These are phyloP conservation scores for Salvia hispanica DNA, from an alignment of 257 asterid genomes.

Conservation along the genomic window DNA sequence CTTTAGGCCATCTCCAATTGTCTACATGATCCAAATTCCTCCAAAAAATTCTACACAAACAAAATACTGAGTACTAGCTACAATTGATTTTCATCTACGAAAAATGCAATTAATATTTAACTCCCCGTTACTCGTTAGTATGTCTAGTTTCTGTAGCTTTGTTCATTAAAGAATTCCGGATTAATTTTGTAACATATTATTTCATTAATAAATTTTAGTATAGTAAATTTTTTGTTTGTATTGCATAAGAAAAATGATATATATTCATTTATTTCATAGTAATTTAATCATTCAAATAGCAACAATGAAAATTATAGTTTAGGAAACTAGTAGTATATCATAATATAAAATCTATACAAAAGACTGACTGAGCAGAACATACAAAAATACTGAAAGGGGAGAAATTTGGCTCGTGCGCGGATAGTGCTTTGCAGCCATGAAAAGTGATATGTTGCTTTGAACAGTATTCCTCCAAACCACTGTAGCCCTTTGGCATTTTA, in stretches of 20 bases:
- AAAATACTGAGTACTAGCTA: no score
- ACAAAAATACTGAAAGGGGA: neutral
- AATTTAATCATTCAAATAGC: neutral
- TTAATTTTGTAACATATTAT: neutral
- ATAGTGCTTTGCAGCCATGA: neutral
- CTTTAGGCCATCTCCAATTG: neutral
- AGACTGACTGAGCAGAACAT: neutral
- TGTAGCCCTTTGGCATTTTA: constrained; percentile 3
- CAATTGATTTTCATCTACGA: neutral
- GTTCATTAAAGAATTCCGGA: neutral
- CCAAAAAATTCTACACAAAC: no score
- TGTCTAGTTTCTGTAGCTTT: neutral
- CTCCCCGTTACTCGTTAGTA: neutral
- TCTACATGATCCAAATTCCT: neutral
- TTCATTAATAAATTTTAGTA: neutral
- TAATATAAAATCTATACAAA: neutral
- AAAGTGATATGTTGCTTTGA: neutral
- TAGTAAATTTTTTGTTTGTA: neutral
- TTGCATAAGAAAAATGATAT: neutral
- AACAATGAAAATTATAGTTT: neutral
- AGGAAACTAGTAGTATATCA: neutral
- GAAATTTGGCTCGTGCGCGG: neutral
- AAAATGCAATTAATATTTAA: neutral
- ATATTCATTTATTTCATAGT: neutral
- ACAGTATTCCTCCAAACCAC: neutral